Evolutionary conservation across 768 basidiomycete genomes (phyloP).

Genomic region (Tremella yokohamensis): DNA sequence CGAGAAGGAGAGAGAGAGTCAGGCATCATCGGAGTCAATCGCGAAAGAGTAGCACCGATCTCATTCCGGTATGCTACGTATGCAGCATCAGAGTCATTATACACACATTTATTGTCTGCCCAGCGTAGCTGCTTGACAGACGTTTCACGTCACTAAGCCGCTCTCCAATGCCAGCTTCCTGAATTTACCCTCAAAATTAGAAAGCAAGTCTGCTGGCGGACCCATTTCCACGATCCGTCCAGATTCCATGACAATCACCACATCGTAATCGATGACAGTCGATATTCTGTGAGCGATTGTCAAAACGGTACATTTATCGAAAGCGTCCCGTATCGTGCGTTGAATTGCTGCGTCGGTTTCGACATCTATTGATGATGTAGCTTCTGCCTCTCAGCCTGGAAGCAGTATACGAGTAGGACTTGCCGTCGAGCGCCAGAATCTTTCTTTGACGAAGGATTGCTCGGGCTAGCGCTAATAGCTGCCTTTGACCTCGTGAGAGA

Average conservation of each 20-base stretch:
- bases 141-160: constrained; percentile 7
- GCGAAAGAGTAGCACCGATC: too few species aligned
- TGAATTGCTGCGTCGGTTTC: constrained; percentile 26
- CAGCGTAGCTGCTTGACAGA: too few species aligned
- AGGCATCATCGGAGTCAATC: too few species aligned
- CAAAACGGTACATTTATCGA: constrained; percentile 17
- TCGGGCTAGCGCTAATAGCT: constrained; percentile 32
- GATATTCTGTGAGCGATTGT: constrained; percentile 31
- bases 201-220: constrained; percentile 21
- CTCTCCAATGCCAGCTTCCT: constrained; percentile 17
- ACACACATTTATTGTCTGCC: too few species aligned
- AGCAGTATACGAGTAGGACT: background rate
- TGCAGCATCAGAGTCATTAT: too few species aligned
- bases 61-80: too few species aligned
- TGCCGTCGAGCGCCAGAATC: constrained; percentile 28
- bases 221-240: constrained; percentile 37
- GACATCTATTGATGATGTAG: constrained; percentile 27
- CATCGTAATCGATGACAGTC: constrained; percentile 40
- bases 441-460: constrained; percentile 21
- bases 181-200: constrained; percentile 5
- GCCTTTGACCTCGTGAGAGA: constrained; percentile 32
- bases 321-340: constrained; percentile 15
- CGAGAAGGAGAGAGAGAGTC: too few species aligned
- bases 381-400: constrained; percentile 7
- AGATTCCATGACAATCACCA: constrained; percentile 32